Evolutionary conservation across 2,329 filamentous ascomycete genomes (phyloP).

Genomic region (Canariomyces notabilis): DNA sequence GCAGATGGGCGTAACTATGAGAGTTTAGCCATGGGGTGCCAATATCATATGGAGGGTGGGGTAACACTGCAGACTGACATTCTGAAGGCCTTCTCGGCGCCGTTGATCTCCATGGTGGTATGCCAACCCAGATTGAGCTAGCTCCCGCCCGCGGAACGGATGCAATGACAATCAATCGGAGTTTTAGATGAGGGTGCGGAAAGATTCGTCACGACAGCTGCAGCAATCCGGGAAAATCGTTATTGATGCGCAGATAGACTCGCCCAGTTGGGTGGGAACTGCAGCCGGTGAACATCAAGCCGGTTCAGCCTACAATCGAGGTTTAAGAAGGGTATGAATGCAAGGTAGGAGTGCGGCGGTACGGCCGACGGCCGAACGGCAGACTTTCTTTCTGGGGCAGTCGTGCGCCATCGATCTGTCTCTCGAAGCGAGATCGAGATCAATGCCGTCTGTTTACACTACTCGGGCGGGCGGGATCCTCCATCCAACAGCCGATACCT

Average conservation of each 20-base stretch:
- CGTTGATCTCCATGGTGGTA: no score
- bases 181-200: constrained; percentile 10
- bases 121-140: background rate
- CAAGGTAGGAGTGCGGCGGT: background rate
- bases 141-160: constrained; percentile 10
- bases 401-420: constrained; percentile 8
- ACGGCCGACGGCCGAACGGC: background rate
- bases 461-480: background rate
- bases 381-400: background rate
- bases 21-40: constrained; percentile 2
- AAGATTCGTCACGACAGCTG: background rate
- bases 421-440: background rate
- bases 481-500: no score
- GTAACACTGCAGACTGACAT: constrained; percentile 8
- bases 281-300: constrained; percentile 18
- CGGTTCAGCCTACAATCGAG: constrained; percentile 12
- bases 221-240: background rate
- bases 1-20: background rate
- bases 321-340: no score
- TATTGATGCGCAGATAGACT: background rate
- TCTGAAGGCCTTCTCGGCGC: background rate
- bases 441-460: constrained; percentile 3
- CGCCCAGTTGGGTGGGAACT: background rate
- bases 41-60: background rate
- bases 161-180: constrained; percentile 18